Base-by-base conservation (phyloP, 164 flowering plant genomes). In the Malania oleifera region DNA sequence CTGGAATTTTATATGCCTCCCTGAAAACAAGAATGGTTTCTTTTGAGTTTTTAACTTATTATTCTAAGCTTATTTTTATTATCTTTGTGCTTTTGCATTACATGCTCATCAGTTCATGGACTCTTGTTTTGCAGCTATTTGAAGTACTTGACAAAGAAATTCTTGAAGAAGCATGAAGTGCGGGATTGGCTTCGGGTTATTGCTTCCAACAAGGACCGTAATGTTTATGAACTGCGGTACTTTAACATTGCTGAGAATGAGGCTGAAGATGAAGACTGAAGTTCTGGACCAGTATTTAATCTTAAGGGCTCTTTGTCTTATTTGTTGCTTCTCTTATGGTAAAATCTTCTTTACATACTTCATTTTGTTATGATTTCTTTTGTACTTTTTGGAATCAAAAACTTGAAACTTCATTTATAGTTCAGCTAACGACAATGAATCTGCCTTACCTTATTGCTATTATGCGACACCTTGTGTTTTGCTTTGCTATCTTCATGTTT, bases 231-330 rank as follows among this genome's bases (percentile, higher is more conserved):
- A 59, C 67, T 85, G 45, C 64, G 83, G 20, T 85, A 85, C 80
- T 85, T 85, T 75, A 80, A 85, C 70, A 82, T 82, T 70, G 87
- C 87, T 23, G 86, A 82, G 65, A 82, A 85, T 45, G 87, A 82
- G 72, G 85, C 71, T 2, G 85, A 82, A 70, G 87, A 84, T 52
- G 86, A 82, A 62, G 83, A 80, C 45, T 83, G 26, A 70, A 47
- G 54, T 37, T 41, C 7, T 23, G 31, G 23, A 35, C 14, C 15
- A 34, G 29, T 50, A 56, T 45, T 46, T 22, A 14, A 23, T 10
- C 24, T 13, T 5, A 25, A 49, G 51, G 54, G n/a, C 28, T 26
- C 39, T 31, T 2, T 23, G 19, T 4, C 38, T n/a, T n/a, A n/a
- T n/a, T n/a, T n/a, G n/a, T n/a, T n/a, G n/a, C n/a, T n/a, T 24